phyloP scores from a whole-genome alignment of 1,284 basidiomycete genomes.

The Tranzscheliella williamsii region DNA sequence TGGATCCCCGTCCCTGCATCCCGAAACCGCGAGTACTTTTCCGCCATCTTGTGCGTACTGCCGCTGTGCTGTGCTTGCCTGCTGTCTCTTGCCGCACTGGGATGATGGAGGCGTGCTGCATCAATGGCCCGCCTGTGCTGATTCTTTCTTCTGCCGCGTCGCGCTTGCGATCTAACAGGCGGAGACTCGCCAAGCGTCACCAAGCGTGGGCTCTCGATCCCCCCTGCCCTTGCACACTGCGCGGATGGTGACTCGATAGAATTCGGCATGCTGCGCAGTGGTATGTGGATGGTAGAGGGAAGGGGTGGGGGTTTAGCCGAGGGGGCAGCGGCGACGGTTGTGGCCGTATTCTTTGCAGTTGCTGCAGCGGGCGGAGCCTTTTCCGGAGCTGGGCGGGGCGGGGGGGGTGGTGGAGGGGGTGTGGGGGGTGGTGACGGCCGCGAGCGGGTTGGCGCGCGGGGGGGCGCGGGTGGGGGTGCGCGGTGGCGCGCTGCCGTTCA shows the following conservation, averaged over 20 bases:
- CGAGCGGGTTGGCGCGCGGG: background rate
- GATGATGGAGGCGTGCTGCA: no score
- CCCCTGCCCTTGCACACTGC: no score
- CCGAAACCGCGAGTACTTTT: conserved; percentile 38
- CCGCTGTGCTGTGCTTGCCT: no score
- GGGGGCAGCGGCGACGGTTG: conserved; percentile 27
- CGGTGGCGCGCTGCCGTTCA: background rate
- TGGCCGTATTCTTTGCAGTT: conserved; percentile 40
- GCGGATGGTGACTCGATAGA: no score
- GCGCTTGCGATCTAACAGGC: no score
- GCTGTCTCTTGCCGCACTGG: no score
- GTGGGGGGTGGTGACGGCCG: conserved; percentile 1
- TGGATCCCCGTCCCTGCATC: conserved; percentile 45
- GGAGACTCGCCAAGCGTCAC: no score
- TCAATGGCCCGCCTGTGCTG: no score
- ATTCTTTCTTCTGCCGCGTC: no score
- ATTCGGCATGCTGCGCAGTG: no score
- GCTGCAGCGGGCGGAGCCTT: conserved; percentile 29
- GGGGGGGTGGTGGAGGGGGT: background rate
- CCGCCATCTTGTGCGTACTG: conserved; percentile 38
- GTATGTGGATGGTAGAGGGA: no score
- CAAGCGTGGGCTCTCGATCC: no score
- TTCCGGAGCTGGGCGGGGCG: conserved; percentile 20
- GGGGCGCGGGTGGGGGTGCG: background rate
- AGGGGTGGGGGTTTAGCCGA: conserved; percentile 7